Evolutionary conservation across 176 grass and related monocot genomes (phyloP), one percentile per base, ranked within the genome.

Genomic region (Stipa capillata): DNA sequence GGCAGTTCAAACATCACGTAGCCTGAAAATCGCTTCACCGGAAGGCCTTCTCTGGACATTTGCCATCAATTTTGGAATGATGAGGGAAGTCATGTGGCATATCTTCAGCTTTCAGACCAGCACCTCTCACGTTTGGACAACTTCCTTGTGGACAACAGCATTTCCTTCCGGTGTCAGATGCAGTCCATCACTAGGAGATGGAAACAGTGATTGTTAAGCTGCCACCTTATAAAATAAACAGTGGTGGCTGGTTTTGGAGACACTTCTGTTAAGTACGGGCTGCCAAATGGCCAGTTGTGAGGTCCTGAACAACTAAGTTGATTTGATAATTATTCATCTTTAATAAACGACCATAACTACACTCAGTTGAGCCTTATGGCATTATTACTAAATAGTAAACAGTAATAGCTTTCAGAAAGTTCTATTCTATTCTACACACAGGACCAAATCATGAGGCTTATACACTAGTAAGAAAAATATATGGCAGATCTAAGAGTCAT

Each of bases 91-190:
- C 94, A 17, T 82, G 52, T 0, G 53, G 17, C 94, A 97, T 94
- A 11, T 85, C 75, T 90, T 97, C 89, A 63, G 86, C 54, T 88
- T 37, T 73, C 47, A 97, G 83, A 82, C 87, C 82, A 41, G 55
- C 74, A 12, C 69, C 49, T 71, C 37, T 76, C 37, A 97, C 33
- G 86, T 60, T 63, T 79, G 34, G 28, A 94, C 74, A n/a, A 91
- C 79, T 74, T 94, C 82, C 83, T 83, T 69, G 79, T 92, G 78
- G 29, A 97, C 89, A 76, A 97, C 59, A 32, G 66, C 59, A 37
- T 97, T 94, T 72, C 94, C 91, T 87, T 92, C 86, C 45, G 58
- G 69, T 56, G 91, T 97, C 57, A 97, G 81, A 57, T 97, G 89
- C 42, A 94, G 77, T 21, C 91, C 94, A n/a, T 97, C 94, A 43